phyloP scores from a whole-genome alignment of 179 eudicot genomes.

The Silene noctiflora region DNA sequence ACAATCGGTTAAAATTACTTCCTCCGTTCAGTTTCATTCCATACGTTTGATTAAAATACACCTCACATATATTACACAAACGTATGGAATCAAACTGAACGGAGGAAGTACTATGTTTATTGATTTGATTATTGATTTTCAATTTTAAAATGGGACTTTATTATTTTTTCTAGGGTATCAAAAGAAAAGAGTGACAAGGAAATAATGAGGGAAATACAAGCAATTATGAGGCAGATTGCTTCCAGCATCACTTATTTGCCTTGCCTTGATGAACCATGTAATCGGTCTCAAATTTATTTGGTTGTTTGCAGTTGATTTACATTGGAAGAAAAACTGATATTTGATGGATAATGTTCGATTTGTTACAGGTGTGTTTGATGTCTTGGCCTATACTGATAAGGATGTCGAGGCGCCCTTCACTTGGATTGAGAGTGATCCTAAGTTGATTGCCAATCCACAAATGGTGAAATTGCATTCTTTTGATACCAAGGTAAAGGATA shows the following conservation, averaged over 20 bases:
- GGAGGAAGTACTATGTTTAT: too few relatives aligned
- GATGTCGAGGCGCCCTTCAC: conserved; percentile 81
- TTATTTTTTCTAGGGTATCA: conserved; percentile 51
- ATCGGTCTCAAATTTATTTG: conserved; percentile 2
- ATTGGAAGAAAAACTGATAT: too few relatives aligned
- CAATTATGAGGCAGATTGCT: conserved; percentile 91
- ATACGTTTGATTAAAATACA: too few relatives aligned
- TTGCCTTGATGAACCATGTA: conserved; percentile 94
- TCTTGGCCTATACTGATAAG: conserved; percentile 79
- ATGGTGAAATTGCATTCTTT: conserved; percentile 95
- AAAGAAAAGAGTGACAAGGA: conserved; percentile 97
- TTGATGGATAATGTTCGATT: too few relatives aligned
- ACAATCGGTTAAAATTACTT: neutral
- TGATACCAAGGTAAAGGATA: conserved; percentile 67
- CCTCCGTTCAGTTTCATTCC: too few relatives aligned
- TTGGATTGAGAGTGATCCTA: conserved; percentile 95
- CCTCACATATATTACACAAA: too few relatives aligned
- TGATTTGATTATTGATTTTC: neutral
- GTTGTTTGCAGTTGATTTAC: too few relatives aligned
- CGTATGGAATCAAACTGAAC: too few relatives aligned
- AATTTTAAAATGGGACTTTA: neutral
- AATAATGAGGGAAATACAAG: conserved; percentile 97
- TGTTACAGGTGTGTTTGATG: conserved; percentile 80
- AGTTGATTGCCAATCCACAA: conserved; percentile 78
- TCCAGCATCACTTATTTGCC: conserved; percentile 98